Base-by-base conservation (phyloP, 2,329 filamentous ascomycete species). In the Aureobasidium pullulans region DNA sequence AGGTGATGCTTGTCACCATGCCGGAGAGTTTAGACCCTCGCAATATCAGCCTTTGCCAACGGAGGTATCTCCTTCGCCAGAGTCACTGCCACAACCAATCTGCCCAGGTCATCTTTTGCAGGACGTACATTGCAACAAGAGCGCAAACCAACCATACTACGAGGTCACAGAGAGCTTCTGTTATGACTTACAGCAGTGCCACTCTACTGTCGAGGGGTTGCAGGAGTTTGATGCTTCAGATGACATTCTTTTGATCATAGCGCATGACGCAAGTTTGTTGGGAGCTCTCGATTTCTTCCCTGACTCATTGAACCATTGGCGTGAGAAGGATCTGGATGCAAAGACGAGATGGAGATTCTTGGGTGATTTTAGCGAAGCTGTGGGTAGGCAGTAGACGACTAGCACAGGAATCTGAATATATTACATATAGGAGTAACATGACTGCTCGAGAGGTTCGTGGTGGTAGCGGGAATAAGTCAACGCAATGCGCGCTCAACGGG, bases 321-420 rank as follows among this genome's bases (percentile, higher is more conserved):
- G 69, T 60, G 62, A 70, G 59, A 77, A 79, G 63, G 76, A 73
- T 0, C 79, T 76, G 75, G 73, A 69, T n/a, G 65, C 72, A 49
- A 75, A 77, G 62, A 68, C 68, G 1, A 68, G 74, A 36, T 84
- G 80, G 76, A 65, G 71, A 57, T 84, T 83, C 64, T 66, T 83
- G 64, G 72, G 69, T 36, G 80, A 82, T 60, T 81, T 80, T 63
- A 71, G 74, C 6, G 67, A 70, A 31, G 78, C 76, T 0, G 69
- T 79, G 6, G 8, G 13, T 37, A 65, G 68, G 42, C 57, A 48
- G 42, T 53, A 53, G 19, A 42, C 32, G 39, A 31, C 11, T 13
- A 19, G 32, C 31, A 48, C 23, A 23, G 23, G 23, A 23, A 23
- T 29, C 7, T 32, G 15, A 6, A 13, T 13, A 4, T 32, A 13